A percentile compares a stretch with the other conserved stretches of the same genome.
These are phyloP conservation scores for Alopecurus myosuroides DNA, from an alignment of 176 grass and related monocot genomes.

Conservation along the genomic window DNA sequence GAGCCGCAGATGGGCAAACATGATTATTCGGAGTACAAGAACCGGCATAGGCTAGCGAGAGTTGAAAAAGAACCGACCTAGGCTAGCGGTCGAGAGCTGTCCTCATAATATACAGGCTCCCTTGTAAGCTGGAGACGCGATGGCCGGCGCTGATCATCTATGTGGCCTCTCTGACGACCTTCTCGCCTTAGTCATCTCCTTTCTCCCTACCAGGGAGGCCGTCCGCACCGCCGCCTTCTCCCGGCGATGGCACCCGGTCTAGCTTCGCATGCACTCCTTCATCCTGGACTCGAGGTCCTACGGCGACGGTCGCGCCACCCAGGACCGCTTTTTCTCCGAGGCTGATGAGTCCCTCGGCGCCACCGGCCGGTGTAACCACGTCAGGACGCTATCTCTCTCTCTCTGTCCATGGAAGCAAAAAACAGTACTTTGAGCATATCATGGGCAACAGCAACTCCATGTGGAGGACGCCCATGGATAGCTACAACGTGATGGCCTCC, in stretches of 20 bases:
- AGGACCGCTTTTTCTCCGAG: not conserved
- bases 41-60: no score
- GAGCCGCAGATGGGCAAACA: no score
- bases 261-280: not conserved
- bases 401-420: not conserved
- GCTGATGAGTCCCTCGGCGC: not conserved
- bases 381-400: not conserved
- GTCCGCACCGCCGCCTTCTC: not conserved
- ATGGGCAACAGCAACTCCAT: not conserved
- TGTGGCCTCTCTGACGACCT: not conserved
- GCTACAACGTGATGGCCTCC: not conserved
- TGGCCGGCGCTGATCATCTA: not conserved
- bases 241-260: not conserved
- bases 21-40: no score
- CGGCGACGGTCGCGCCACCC: not conserved
- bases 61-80: not conserved
- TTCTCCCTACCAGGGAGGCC: not conserved
- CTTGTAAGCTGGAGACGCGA: not conserved
- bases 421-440: not conserved
- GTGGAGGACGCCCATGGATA: not conserved
- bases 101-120: not conserved
- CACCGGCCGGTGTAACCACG: not conserved
- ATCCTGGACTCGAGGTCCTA: not conserved
- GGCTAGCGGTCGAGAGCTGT: not conserved
- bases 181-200: not conserved